Base-by-base conservation (phyloP, 2,329 filamentous ascomycete species). In the Microsporum ferrugineum region DNA sequence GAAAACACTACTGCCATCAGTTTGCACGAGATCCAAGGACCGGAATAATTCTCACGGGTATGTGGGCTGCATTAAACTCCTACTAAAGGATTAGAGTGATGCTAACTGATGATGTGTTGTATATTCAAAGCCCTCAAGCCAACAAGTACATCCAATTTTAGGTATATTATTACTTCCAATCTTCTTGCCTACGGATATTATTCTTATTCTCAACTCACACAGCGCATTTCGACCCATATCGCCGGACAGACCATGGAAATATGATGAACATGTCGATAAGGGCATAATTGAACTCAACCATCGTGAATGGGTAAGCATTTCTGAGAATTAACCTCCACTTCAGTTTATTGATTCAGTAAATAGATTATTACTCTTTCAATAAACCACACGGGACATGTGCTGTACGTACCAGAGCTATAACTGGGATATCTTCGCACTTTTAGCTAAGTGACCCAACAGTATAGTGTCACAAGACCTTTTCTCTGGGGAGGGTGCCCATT, bases 291-390 rank as follows among this genome's bases (percentile, higher is more conserved):
- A 57, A 10, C 39, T 61, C n/a, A 38, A 41, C 5, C 61, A 57
- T 43, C 43, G 60, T 29, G 62, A 65, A 36, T 64, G 59, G 60
- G 64, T 65, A 62, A 51, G 63, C 64, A 8, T 23, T 6, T 31
- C 14, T 29, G 60, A 53, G 1, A 4, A 1, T 34, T 36, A 31
- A 17, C 45, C 33, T 12, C 36, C 5, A 1, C 39, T 45, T 27
- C 29, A 17, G 14, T 34, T n/a, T 17, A 5, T 58, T 61, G 34
- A 62, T 31, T 2, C 34, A 14, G 29, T 47, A 3, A 2, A 27
- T 60, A 75, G 73, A 58, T 75, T 12, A 71, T 70, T 3, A 73
- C 73, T 1, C 65, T 75, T 27, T 73, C 72, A 2, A 60, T 75
- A 27, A 73, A 72, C 38, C 69, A 69, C 34, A 70, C 70, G 3